Base-by-base conservation (phyloP, 2,329 filamentous ascomycete genomes). In the Botrytis fabae region DNA sequence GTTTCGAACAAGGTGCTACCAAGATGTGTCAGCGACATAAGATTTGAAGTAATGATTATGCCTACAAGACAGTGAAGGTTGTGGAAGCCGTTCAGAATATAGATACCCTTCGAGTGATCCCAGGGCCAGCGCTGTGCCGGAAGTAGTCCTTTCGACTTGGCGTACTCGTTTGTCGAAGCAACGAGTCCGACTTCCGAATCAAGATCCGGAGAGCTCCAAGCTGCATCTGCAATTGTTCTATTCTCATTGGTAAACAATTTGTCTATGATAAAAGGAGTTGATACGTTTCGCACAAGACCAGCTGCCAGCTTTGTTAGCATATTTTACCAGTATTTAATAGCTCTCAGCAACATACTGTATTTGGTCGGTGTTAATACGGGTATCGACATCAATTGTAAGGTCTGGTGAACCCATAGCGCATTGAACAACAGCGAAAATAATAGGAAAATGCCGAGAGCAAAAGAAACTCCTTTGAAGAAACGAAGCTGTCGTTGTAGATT, bases 61-160 rank as follows among this genome's bases (percentile, higher is more conserved):
- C 62, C 9, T 61, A 72, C 62, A 35, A 72, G 40, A 51, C 70
- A 72, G n/a, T 72, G 63, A n/a, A 72, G 51, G 28, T 48, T 40
- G 48, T 72, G 70, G 16, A 60, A 72, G 7, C 46, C 54, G 16
- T 72, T 72, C 28, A 72, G 38, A 40, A 68, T 38, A 20, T 63
- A 72, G 38, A 69, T 66, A 8, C 62, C 63, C 51, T 72, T 72
- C 20, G 32, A 40, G 3, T 44, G n/a, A 48, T 72, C 70, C 70
- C 63, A 68, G 7, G 70, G 70, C 40, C 64, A 72, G n/a, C 62
- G 48, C 35, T 59, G 44, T 59, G 22, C 51, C 18, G 61, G 48
- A 59, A 72, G 46, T 25, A 64, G 62, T 32, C 64, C 51, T 18
- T 62, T 64, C 22, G 64, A 54, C 14, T 59, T n/a, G 18, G 12